These are phyloP conservation scores for Trichophyton mentagrophytes DNA, from an alignment of 2,329 filamentous ascomycete species.

Conservation along the genomic window DNA sequence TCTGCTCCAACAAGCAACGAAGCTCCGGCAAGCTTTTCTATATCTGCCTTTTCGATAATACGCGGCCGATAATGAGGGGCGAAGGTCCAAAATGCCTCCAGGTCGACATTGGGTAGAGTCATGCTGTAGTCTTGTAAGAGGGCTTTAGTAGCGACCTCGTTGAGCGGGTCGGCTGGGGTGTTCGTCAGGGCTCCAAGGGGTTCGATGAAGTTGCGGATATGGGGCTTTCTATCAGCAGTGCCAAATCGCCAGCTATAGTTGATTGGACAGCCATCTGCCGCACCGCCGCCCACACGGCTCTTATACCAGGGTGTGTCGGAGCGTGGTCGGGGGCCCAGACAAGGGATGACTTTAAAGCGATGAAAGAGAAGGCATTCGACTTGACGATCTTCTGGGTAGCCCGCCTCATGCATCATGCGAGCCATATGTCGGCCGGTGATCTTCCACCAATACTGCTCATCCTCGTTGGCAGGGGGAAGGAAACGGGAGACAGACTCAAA, in stretches of 20 bases:
- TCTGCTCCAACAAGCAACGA: neutral
- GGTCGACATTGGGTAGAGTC: neutral
- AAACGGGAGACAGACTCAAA: neutral
- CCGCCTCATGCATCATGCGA: neutral
- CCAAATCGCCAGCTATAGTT: neutral
- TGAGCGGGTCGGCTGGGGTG: neutral
- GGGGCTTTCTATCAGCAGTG: neutral
- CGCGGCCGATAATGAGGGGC: neutral
- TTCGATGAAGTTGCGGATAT: neutral
- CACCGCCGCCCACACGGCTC: neutral
- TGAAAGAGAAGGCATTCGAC: neutral
- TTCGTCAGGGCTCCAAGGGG: neutral
- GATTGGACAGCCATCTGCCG: neutral
- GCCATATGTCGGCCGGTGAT: neutral
- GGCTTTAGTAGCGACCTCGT: neutral
- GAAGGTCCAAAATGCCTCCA: neutral
- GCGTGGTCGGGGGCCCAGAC: neutral
- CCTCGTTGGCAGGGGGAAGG: neutral
- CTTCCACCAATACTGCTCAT: neutral
- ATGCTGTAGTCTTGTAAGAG: neutral
- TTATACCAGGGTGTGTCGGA: neutral
- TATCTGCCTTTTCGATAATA: neutral
- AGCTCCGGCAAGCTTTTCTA: neutral
- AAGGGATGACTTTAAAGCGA: neutral
- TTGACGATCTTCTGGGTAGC: neutral